A percentile compares a stretch with the other conserved stretches of the same genome.
phyloP scores from a whole-genome alignment of 2,329 filamentous ascomycete species.

The Trichoderma pleuroti region DNA sequence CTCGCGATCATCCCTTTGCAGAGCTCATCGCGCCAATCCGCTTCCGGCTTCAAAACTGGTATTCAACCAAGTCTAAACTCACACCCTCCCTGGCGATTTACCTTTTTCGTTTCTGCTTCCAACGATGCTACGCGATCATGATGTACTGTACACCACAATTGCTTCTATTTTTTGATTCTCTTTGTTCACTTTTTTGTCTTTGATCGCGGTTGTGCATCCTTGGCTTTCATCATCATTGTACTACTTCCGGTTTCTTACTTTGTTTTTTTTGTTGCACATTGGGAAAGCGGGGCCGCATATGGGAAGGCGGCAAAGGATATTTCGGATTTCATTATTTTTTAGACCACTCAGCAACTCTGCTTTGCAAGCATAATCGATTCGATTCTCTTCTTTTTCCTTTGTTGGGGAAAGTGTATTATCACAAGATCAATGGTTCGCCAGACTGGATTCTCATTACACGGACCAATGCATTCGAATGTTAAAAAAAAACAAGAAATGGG shows the following conservation, averaged over 20 bases:
- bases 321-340: neutral
- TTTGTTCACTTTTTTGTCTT: neutral
- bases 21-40: neutral
- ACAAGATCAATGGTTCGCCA: conserved; percentile 2
- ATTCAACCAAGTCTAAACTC: neutral
- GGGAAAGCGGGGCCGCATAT: neutral
- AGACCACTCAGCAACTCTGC: neutral
- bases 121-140: conserved; percentile 15
- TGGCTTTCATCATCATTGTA: conserved; percentile 12
- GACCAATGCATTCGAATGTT: neutral
- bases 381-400: neutral
- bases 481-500: neutral
- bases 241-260: neutral
- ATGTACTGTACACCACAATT: conserved; percentile 7
- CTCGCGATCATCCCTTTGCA: neutral
- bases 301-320: conserved; percentile 6
- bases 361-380: neutral
- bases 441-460: conserved; percentile 2
- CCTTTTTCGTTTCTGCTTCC: neutral
- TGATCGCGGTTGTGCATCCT: neutral
- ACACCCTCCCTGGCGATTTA: neutral
- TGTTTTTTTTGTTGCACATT: neutral
- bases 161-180: neutral
- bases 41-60: neutral
- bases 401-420: conserved; percentile 5